These are phyloP conservation scores for Corymbia calophylla DNA, from an alignment of 441 rosid species.

Conservation along the genomic window DNA sequence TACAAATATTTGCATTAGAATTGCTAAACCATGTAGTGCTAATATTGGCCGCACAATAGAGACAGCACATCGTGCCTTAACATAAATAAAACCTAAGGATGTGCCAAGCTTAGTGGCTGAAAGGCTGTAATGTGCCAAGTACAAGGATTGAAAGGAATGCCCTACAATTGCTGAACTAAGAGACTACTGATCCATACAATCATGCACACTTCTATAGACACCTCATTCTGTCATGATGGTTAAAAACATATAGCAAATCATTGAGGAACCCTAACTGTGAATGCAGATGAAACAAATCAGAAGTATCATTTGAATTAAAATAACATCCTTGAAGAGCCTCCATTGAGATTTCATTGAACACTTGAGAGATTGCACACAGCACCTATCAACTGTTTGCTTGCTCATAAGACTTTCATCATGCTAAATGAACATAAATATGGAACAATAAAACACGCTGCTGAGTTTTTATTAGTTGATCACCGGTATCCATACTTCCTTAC, in stretches of 20 bases:
- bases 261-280: background rate
- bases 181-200: background rate
- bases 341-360: background rate
- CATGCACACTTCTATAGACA: background rate
- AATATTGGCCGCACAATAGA: background rate
- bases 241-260: background rate
- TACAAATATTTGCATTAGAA: background rate
- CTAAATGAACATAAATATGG: background rate
- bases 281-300: background rate
- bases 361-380: background rate
- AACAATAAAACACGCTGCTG: background rate
- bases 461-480: background rate
- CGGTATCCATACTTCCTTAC: background rate
- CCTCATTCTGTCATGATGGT: background rate
- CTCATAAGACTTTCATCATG: background rate
- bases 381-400: background rate
- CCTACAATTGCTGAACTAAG: background rate
- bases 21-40: background rate
- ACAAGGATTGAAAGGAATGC: background rate
- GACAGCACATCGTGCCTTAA: background rate
- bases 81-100: background rate
- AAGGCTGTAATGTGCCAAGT: background rate
- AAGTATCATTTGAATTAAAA: background rate
- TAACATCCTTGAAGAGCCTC: background rate
- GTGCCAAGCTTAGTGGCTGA: background rate